Percentiles rank a stretch among this genome's conserved stretches.
phyloP scores from a whole-genome alignment of 2,329 filamentous ascomycete genomes.

The Ceratocystis diversiconidia region DNA sequence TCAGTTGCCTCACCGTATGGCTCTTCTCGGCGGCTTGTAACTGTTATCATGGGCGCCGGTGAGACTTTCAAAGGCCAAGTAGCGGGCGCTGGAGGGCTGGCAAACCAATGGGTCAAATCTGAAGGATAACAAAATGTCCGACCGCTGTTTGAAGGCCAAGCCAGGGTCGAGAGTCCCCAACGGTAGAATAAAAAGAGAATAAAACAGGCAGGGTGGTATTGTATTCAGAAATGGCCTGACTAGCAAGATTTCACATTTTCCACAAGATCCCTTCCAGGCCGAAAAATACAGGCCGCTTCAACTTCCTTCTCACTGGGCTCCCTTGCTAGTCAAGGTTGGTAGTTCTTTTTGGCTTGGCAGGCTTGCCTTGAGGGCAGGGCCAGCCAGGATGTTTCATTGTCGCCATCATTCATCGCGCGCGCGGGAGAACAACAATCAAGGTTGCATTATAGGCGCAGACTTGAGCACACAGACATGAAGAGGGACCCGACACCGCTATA shows the following conservation, averaged over 20 bases:
- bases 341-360: not conserved
- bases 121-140: too few relatives aligned
- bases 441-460: not conserved
- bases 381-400: not conserved
- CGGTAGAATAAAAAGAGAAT: not conserved
- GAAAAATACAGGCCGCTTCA: not conserved
- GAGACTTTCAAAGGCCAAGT: too few relatives aligned
- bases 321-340: too few relatives aligned
- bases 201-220: not conserved
- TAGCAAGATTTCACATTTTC: not conserved
- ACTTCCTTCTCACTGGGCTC: not conserved
- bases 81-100: too few relatives aligned
- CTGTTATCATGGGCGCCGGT: too few relatives aligned
- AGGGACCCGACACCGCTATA: not conserved
- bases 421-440: constrained; percentile 3
- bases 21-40: too few relatives aligned
- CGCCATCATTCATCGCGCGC: constrained; percentile 1
- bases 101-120: too few relatives aligned
- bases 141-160: too few relatives aligned
- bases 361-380: not conserved
- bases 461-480: not conserved
- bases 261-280: not conserved
- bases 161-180: too few relatives aligned
- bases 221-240: not conserved
- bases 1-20: too few relatives aligned